Evolutionary conservation across 163 green algal species (phyloP).

Genomic region (Scenedesmus sp.): DNA sequence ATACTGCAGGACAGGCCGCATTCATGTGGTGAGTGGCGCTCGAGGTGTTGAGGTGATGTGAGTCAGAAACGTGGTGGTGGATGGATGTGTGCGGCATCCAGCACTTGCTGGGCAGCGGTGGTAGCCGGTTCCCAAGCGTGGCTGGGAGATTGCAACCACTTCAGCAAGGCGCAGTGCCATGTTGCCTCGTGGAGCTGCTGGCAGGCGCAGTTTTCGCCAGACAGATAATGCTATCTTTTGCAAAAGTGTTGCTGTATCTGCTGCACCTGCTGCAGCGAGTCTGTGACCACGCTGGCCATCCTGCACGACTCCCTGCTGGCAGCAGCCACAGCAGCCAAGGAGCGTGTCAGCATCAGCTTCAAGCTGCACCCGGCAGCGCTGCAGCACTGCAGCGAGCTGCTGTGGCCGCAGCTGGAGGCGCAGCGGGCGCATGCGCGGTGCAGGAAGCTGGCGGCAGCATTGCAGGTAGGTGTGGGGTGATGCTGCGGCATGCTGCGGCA

Average conservation of each 20-base stretch:
- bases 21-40: slow-evolving; percentile 30
- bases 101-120: too few species aligned
- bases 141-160: too few species aligned
- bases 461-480: slow-evolving; percentile 37
- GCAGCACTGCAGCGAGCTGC: slow-evolving; percentile 10
- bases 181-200: background rate
- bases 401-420: slow-evolving; percentile 51
- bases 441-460: slow-evolving; percentile 2
- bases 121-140: too few species aligned
- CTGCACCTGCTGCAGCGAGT: slow-evolving; percentile 29
- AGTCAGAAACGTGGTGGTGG: background rate
- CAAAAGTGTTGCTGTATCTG: background rate
- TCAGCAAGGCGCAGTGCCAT: too few species aligned
- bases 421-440: slow-evolving; percentile 22
- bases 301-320: slow-evolving; percentile 41
- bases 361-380: slow-evolving; percentile 25
- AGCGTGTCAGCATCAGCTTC: slow-evolving; percentile 22
- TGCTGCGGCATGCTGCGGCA: background rate
- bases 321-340: slow-evolving; percentile 30
- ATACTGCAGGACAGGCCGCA: slow-evolving; percentile 22
- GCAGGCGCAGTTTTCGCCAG: background rate
- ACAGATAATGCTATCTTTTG: background rate
- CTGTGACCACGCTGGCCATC: slow-evolving; percentile 34
- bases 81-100: too few species aligned
- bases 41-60: background rate